A percentile compares a stretch with the other conserved stretches of the same genome.
Conservation (phyloP, 179 eudicot genomes). For the Spergularia azorica region DNA sequence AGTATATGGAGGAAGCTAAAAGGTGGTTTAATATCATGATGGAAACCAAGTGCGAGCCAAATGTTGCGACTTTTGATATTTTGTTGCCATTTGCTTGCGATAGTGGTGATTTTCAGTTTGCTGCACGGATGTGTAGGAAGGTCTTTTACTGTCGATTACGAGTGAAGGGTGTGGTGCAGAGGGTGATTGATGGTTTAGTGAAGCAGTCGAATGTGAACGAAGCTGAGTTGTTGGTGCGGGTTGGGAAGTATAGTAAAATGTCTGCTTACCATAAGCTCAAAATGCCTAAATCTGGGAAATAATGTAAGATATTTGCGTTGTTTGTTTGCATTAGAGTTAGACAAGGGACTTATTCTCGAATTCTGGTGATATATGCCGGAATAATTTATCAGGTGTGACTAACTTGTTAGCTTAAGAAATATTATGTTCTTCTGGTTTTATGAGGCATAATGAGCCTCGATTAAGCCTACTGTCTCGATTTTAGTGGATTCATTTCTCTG, state of each 20-base stretch:
- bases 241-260: conserved; percentile 37
- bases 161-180: conserved; percentile 35
- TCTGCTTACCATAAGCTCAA: conserved; percentile 27
- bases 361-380: not conserved
- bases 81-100: conserved; percentile 54
- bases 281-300: conserved; percentile 5
- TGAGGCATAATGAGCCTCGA: not conserved
- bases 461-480: not conserved
- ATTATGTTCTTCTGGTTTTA: not conserved
- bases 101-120: conserved; percentile 47
- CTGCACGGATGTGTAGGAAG: conserved; percentile 45
- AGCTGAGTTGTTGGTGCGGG: conserved; percentile 42
- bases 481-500: not conserved
- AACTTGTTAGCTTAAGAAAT: conserved; percentile 4
- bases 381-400: not conserved
- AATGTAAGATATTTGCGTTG: not conserved
- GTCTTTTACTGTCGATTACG: conserved; percentile 23
- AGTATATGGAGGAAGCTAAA: conserved; percentile 50
- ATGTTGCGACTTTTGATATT: conserved; percentile 32
- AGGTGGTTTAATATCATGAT: conserved; percentile 49
- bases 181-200: conserved; percentile 44
- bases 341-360: not conserved
- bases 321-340: not conserved
- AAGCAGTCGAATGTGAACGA: conserved; percentile 33
- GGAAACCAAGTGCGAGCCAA: conserved; percentile 32